Conservation (phyloP, 176 grass and related monocot species). For the Oryza officinalis region DNA sequence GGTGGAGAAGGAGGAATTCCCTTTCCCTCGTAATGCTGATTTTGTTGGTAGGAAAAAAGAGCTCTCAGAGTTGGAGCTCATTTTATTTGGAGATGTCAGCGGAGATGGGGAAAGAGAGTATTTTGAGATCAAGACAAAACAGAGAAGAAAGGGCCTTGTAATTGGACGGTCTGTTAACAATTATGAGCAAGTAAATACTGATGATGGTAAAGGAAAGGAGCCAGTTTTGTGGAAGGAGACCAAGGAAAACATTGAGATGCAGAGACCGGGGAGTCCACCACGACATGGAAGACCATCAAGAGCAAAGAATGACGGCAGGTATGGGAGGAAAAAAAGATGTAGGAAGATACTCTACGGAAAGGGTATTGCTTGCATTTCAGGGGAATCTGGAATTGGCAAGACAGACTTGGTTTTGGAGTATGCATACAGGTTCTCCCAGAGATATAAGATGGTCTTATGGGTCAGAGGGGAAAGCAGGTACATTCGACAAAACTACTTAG, state of each 20-base stretch:
- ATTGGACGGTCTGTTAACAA: conserved; percentile 46
- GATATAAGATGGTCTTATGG: conserved; percentile 98
- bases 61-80: conserved; percentile 86
- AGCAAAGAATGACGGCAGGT: conserved; percentile 52
- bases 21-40: conserved; percentile 71
- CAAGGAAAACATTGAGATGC: conserved; percentile 97
- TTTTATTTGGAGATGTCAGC: conserved; percentile 89
- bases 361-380: conserved; percentile 94
- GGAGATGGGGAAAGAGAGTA: conserved; percentile 93
- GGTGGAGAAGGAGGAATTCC: conserved; percentile 87
- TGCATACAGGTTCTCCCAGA: conserved; percentile 78
- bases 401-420: conserved; percentile 95
- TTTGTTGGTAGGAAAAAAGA: conserved; percentile 96
- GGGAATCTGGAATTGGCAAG: conserved; percentile 95
- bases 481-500: conserved; percentile 83
- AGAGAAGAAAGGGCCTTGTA: conserved; percentile 50
- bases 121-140: conserved; percentile 83
- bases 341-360: conserved; percentile 94
- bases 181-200: conserved; percentile 55
- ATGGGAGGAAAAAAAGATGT: conserved; percentile 58
- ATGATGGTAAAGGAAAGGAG: conserved; percentile 76
- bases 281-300: conserved; percentile 44
- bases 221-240: conserved; percentile 90
- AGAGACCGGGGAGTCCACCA: conserved; percentile 59
- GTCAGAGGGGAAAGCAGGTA: conserved; percentile 88